phyloP scores from a whole-genome alignment of 2,329 filamentous ascomycete species.

The Pseudocercospora fuligena region DNA sequence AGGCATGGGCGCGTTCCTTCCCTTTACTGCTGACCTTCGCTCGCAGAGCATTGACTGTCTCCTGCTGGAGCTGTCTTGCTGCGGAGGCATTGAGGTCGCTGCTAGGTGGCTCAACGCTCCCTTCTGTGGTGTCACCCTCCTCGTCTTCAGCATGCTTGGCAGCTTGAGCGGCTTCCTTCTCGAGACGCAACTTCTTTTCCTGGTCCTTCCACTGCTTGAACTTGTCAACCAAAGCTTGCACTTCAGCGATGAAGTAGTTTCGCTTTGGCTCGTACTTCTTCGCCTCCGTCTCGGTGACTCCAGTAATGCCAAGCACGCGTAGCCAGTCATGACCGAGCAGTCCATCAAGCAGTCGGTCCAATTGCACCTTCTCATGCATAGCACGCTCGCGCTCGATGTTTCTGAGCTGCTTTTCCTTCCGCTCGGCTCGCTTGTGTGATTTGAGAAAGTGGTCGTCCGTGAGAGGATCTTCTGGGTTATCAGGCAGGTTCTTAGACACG shows the following conservation, averaged over 20 bases:
- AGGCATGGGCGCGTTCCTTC: slow-evolving; percentile 37
- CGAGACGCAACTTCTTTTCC: slow-evolving; percentile 79
- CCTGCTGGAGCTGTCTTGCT: slow-evolving; percentile 75
- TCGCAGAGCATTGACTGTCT: slow-evolving; percentile 61
- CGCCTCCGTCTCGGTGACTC: slow-evolving; percentile 80
- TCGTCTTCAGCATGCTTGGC: slow-evolving; percentile 53
- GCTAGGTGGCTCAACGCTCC: slow-evolving; percentile 60
- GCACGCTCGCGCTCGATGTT: slow-evolving; percentile 70
- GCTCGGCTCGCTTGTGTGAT: slow-evolving; percentile 64
- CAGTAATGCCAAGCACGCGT: slow-evolving; percentile 85
- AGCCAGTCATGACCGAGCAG: slow-evolving; percentile 93
- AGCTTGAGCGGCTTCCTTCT: slow-evolving; percentile 69
- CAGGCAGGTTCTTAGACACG: slow-evolving; percentile 37
- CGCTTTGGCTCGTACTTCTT: slow-evolving; percentile 86
- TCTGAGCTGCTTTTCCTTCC: slow-evolving; percentile 70
- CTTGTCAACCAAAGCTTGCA: slow-evolving; percentile 80
- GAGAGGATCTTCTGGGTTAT: slow-evolving; percentile 58
- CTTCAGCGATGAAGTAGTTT: slow-evolving; percentile 81
- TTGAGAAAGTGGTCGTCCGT: slow-evolving; percentile 61
- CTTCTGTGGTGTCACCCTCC: slow-evolving; percentile 45
- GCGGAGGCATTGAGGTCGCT: slow-evolving; percentile 73
- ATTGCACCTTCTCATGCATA: slow-evolving; percentile 68
- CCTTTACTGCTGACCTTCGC: slow-evolving; percentile 40
- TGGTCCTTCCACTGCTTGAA: slow-evolving; percentile 87
- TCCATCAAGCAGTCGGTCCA: slow-evolving; percentile 75